Base-by-base conservation (phyloP, 2,329 filamentous ascomycete genomes). In the Colletotrichum sp. region DNA sequence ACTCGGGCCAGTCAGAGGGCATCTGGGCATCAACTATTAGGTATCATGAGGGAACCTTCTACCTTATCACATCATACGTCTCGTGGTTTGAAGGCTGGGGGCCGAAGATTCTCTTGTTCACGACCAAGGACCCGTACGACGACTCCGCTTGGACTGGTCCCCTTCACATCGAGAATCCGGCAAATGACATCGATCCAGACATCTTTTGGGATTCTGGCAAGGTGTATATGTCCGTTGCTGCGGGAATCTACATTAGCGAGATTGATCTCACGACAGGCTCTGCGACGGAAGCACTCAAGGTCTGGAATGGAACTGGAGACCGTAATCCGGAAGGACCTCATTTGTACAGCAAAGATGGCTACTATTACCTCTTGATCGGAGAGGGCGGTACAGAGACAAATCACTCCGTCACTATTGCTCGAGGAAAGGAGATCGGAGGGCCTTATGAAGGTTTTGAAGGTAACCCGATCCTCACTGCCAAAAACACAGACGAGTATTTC, bases 201-300 rank as follows among this genome's bases (percentile, higher is more conserved):
- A 39, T 82, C 2, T 90, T 91, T 78, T 92, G 90, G 88, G 88
- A 92, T 65, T 86, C 87, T 3, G 90, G 89, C 1, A 89, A 86
- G 72, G 79, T 80, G 1, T 88, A 89, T 76, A 80, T 88, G 16
- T 80, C 82, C 2, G 59, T 74, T 10, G 57, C 80, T 21, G 80
- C 82, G 26, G 77, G 79, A 7, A 78, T 86, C 30, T 71, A 80
- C 12, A 77, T 85, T 8, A 77, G 79, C 30, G 79, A 82, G 63
- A 77, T 87, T 6, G 74, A 87, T 72, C 79, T 86, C 10, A 77
- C 77, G 21, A 86, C 85, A 0, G 85, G 85, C 34, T 80, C 81
- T 28, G 69, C 84, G 13, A 80, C 81, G 36, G 79, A 82, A 18
- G 80, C 82, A 4, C 73, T 82, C 15, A 79, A 76, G 21, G 72